Evolutionary conservation across 192 early-diverging fungal species (phyloP).

Genomic region (Spinellus fusiger): DNA sequence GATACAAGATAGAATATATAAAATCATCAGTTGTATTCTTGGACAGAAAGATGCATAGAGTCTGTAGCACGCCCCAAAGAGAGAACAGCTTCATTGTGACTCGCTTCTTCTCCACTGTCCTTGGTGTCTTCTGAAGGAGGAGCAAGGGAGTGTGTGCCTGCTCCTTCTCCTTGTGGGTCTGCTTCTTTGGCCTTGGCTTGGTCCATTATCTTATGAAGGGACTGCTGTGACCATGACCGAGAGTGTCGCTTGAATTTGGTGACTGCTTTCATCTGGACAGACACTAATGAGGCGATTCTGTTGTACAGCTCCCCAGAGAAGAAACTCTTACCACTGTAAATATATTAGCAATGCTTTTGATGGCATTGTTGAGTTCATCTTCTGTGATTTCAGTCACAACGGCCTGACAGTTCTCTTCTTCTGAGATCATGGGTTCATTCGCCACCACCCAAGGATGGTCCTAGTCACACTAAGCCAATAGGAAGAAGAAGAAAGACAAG

Average conservation of each 20-base stretch:
- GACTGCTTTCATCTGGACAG: slow-evolving; percentile 40
- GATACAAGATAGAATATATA: no score
- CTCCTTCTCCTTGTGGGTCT: neutral
- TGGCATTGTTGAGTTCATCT: slow-evolving; percentile 73
- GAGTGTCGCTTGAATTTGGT: slow-evolving; percentile 43
- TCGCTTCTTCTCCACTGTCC: no score
- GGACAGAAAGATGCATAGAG: no score
- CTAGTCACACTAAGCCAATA: neutral
- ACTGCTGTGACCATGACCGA: slow-evolving; percentile 29
- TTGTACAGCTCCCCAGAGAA: neutral
- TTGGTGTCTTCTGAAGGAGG: no score
- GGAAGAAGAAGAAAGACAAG: neutral
- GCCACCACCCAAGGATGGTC: slow-evolving; percentile 84
- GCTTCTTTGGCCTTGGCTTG: slow-evolving; percentile 5
- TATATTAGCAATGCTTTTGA: slow-evolving; percentile 55
- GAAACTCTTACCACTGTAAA: slow-evolving; percentile 56
- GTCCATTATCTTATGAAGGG: slow-evolving; percentile 16
- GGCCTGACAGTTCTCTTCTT: slow-evolving; percentile 69
- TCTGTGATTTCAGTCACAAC: slow-evolving; percentile 79
- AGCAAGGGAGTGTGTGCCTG: no score
- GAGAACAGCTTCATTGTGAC: no score
- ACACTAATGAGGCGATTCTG: neutral
- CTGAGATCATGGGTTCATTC: slow-evolving; percentile 57
- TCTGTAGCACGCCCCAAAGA: no score
- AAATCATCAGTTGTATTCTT: no score